phyloP scores from a whole-genome alignment of 371 early-diverging fungal genomes.

The Lichtheimia corymbifera region DNA sequence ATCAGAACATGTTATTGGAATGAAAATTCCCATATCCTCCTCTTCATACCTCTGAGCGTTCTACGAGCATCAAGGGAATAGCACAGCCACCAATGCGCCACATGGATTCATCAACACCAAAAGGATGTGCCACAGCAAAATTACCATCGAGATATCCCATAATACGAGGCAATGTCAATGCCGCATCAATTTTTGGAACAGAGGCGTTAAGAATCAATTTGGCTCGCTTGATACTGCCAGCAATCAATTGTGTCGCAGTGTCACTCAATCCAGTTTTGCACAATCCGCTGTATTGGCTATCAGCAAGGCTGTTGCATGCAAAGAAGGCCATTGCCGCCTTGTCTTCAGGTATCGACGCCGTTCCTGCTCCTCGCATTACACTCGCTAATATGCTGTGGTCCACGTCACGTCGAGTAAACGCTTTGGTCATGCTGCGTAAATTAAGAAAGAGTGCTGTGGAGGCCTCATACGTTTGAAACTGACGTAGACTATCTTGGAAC shows the following conservation, averaged over 20 bases:
- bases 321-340: slow-evolving; percentile 68
- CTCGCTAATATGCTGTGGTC: slow-evolving; percentile 52
- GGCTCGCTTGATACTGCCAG: slow-evolving; percentile 21
- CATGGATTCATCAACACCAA: slow-evolving; percentile 67
- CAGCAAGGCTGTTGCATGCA: slow-evolving; percentile 56
- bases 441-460: slow-evolving; percentile 59
- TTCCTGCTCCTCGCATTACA: slow-evolving; percentile 55
- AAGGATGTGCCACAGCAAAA: slow-evolving; percentile 57
- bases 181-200: slow-evolving; percentile 58
- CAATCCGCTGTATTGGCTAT: slow-evolving; percentile 46
- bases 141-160: slow-evolving; percentile 58
- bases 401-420: slow-evolving; percentile 26
- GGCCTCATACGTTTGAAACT: slow-evolving; percentile 72
- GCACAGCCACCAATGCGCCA: slow-evolving; percentile 79
- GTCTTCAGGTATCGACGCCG: slow-evolving; percentile 51
- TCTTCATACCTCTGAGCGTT: slow-evolving; percentile 49
- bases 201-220: slow-evolving; percentile 60
- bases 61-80: slow-evolving; percentile 62
- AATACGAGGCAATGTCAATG: slow-evolving; percentile 41
- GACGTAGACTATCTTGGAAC: slow-evolving; percentile 68
- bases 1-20: not conserved
- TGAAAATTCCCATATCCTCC: not conserved
- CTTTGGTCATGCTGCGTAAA: slow-evolving; percentile 43
- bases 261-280: slow-evolving; percentile 40
- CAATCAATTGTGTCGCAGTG: slow-evolving; percentile 22